Percentiles rank a stretch among this genome's conserved stretches.
phyloP scores from a whole-genome alignment of 495 filamentous ascomycete genomes.

The Cercophora sp. region DNA sequence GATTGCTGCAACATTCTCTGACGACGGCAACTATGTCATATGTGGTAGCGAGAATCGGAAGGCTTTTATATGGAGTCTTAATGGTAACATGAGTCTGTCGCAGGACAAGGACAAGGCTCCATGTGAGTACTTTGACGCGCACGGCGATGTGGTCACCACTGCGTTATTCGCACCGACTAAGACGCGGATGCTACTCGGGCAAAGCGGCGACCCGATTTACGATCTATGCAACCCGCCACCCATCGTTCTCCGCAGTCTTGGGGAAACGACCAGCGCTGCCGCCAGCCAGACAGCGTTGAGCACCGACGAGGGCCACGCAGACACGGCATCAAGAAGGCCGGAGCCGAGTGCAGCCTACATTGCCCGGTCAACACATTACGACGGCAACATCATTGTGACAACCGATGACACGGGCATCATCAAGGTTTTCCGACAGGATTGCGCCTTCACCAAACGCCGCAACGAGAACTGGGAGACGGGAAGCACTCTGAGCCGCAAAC shows the following conservation, averaged over 20 bases:
- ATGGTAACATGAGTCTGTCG: constrained; percentile 45
- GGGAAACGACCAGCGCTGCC: constrained; percentile 48
- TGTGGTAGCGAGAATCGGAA: constrained; percentile 90
- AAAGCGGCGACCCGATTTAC: constrained; percentile 87
- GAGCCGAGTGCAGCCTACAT: constrained; percentile 62
- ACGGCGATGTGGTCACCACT: constrained; percentile 81
- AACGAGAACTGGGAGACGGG: constrained; percentile 63
- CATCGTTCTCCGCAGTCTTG: constrained; percentile 73
- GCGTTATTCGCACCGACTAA: constrained; percentile 78
- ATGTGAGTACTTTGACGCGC: constrained; percentile 83
- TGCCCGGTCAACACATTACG: constrained; percentile 66
- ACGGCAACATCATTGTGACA: constrained; percentile 89
- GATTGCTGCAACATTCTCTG: constrained; percentile 84
- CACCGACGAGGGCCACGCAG: constrained; percentile 25
- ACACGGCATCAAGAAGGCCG: constrained; percentile 30
- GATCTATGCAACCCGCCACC: constrained; percentile 96
- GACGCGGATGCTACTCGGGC: constrained; percentile 70
- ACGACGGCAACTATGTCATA: constrained; percentile 82
- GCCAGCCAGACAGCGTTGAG: constrained; percentile 25
- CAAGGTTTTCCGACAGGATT: constrained; percentile 93
- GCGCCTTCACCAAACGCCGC: constrained; percentile 60
- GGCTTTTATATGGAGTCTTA: constrained; percentile 83
- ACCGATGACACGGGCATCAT: constrained; percentile 85
- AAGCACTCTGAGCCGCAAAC: constrained; percentile 73
- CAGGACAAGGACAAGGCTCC: constrained; percentile 75